A percentile compares a stretch with the other conserved stretches of the same genome.
These are phyloP conservation scores for Claviceps capensis DNA, from an alignment of 2,329 filamentous ascomycete species.

Conservation along the genomic window DNA sequence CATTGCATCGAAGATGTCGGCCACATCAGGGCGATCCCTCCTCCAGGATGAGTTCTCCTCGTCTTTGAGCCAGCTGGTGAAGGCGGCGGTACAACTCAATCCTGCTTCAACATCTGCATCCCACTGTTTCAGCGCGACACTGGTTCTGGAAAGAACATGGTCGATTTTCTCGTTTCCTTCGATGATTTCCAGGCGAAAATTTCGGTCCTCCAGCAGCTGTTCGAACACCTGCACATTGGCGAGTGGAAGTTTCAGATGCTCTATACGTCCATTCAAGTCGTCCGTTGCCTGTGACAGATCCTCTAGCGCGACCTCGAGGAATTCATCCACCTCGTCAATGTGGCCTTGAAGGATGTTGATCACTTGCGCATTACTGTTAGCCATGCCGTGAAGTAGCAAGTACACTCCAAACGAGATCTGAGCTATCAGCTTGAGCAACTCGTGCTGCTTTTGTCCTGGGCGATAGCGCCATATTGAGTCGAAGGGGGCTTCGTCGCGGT, in stretches of 20 bases:
- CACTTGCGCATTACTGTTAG: constrained; percentile 79
- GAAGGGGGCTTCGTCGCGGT: constrained; percentile 56
- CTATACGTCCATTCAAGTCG: constrained; percentile 69
- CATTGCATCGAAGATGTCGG: constrained; percentile 77
- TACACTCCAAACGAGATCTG: constrained; percentile 93
- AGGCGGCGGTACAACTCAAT: constrained; percentile 58
- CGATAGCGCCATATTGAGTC: constrained; percentile 64
- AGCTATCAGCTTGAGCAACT: constrained; percentile 76
- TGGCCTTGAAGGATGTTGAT: constrained; percentile 80
- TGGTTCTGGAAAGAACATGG: constrained; percentile 72
- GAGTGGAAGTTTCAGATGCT: constrained; percentile 70
- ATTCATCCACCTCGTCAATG: constrained; percentile 87
- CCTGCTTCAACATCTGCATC: constrained; percentile 70
- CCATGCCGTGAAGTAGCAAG: constrained; percentile 68
- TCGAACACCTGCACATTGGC: constrained; percentile 74
- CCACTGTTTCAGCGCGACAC: constrained; percentile 59
- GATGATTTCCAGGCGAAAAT: constrained; percentile 70
- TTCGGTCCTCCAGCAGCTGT: constrained; percentile 71
- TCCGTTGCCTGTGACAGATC: constrained; percentile 66
- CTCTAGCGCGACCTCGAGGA: constrained; percentile 72
- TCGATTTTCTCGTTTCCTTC: constrained; percentile 86
- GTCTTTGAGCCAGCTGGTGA: constrained; percentile 59
- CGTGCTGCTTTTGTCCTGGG: constrained; percentile 66
- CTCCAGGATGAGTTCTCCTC: constrained; percentile 50
- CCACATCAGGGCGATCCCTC: constrained; percentile 46